Conservation (phyloP, 2,329 filamentous ascomycete species). For the Trichoderma koningii region DNA sequence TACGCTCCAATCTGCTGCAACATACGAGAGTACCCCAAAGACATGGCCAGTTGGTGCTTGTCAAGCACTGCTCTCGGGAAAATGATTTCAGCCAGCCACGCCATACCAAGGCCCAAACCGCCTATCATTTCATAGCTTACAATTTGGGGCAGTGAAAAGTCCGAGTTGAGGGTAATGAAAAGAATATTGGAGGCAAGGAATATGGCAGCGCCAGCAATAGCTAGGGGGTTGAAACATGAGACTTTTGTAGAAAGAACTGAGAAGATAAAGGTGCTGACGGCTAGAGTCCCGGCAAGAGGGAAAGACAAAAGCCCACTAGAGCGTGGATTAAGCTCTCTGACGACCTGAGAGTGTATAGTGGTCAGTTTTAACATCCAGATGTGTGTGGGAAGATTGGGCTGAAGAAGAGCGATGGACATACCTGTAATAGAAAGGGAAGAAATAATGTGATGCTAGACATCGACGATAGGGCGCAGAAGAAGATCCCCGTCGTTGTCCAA, state of each 20-base stretch:
- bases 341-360: not conserved
- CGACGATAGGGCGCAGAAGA: slow-evolving; percentile 3
- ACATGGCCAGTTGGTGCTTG: slow-evolving; percentile 3
- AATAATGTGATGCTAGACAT: slow-evolving; percentile 1
- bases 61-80: slow-evolving; percentile 9
- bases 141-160: not conserved
- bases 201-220: not conserved
- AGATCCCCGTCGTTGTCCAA: slow-evolving; percentile 11
- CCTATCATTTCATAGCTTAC: slow-evolving; percentile 12
- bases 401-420: not conserved
- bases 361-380: not conserved
- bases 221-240: not conserved
- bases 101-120: slow-evolving; percentile 13
- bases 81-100: slow-evolving; percentile 15
- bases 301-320: not conserved
- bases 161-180: not conserved
- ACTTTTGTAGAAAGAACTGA: slow-evolving; percentile 10
- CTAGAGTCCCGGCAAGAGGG: not conserved
- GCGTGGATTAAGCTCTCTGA: not conserved
- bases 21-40: slow-evolving; percentile 15
- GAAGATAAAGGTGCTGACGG: slow-evolving; percentile 9
- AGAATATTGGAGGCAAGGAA: not conserved
- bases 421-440: slow-evolving; percentile 12
- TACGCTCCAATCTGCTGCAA: slow-evolving; percentile 15
- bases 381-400: no score